Conservation (phyloP, 2,329 filamentous ascomycete genomes). For the Phyllosticta citribraziliensis region DNA sequence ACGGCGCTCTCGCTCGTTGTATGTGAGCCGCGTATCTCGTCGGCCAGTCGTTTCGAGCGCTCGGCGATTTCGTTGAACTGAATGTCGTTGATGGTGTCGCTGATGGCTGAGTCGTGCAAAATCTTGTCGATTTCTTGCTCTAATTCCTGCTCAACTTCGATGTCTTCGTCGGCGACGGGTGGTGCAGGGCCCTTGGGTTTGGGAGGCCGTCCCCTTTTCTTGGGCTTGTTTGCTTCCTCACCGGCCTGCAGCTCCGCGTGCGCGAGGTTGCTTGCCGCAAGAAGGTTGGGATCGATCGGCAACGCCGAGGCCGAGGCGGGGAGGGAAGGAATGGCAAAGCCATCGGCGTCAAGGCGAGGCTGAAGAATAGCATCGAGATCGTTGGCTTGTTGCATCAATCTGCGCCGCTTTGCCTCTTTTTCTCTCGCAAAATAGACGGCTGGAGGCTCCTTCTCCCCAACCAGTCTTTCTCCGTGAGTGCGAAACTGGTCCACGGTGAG, state of each 20-base stretch:
- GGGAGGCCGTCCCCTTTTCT: constrained; percentile 28
- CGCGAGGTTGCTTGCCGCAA: constrained; percentile 9
- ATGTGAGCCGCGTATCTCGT: constrained; percentile 18
- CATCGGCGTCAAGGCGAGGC: constrained; percentile 30
- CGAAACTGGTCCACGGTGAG: constrained; percentile 84
- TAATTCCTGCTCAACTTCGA: constrained; percentile 37
- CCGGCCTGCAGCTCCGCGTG: constrained; percentile 9
- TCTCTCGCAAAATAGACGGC: constrained; percentile 61
- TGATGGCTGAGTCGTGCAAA: constrained; percentile 18
- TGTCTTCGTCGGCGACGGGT: constrained; percentile 33
- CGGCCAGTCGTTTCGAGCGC: constrained; percentile 21
- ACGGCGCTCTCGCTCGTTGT: constrained; percentile 44
- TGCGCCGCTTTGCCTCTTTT: constrained; percentile 31
- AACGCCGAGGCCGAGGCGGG: constrained; percentile 10
- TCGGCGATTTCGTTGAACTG: constrained; percentile 20
- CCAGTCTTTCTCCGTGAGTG: constrained; percentile 54
- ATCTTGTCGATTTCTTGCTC: constrained; percentile 34
- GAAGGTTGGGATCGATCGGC: constrained; percentile 15
- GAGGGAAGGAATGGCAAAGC: constrained; percentile 30
- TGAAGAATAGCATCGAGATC: not conserved
- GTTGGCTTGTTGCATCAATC: constrained; percentile 16
- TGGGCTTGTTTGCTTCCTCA: constrained; percentile 17
- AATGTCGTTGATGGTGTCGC: constrained; percentile 21
- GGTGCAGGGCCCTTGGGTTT: constrained; percentile 23
- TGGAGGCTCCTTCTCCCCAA: constrained; percentile 59